phyloP scores from a whole-genome alignment of 1,284 basidiomycete genomes.

The Amylostereum areolatum region DNA sequence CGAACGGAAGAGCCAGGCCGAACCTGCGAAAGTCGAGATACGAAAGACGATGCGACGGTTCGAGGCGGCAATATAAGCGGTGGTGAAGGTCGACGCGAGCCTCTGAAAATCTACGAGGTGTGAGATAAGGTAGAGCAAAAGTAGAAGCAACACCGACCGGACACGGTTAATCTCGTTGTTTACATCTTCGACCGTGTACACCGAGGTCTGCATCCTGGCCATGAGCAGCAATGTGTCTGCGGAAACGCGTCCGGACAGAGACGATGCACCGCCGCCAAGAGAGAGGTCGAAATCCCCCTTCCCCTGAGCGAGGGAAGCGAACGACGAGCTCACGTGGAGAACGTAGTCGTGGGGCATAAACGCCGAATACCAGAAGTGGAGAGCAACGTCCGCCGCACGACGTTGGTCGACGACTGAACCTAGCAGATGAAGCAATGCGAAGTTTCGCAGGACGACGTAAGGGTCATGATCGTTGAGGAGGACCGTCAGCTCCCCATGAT shows the following conservation, averaged over 20 bases:
- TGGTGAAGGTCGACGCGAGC: constrained; percentile 27
- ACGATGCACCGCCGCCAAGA: no score
- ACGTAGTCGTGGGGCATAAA: constrained; percentile 28
- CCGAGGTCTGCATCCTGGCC: no score
- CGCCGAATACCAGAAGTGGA: constrained; percentile 38
- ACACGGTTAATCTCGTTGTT: constrained; percentile 2
- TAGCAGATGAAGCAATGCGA: constrained; percentile 31
- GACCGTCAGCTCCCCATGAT: constrained; percentile 25
- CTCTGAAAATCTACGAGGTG: constrained; percentile 13
- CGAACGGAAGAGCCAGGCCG: constrained; percentile 37
- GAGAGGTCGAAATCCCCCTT: no score
- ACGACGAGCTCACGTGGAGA: no score
- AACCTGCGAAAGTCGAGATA: constrained; percentile 30
- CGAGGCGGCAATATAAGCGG: constrained; percentile 22
- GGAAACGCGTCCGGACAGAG: no score
- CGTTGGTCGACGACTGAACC: constrained; percentile 21
- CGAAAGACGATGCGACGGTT: constrained; percentile 35
- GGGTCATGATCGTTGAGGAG: constrained; percentile 31
- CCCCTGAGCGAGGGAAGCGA: no score
- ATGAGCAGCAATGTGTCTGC: no score
- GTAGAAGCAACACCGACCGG: neutral
- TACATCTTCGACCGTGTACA: neutral
- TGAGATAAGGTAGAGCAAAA: neutral
- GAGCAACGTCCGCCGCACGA: constrained; percentile 31
- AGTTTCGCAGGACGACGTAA: constrained; percentile 24